phyloP scores from a whole-genome alignment of 352 stramenopile species.

The Phytopythium vexans region DNA sequence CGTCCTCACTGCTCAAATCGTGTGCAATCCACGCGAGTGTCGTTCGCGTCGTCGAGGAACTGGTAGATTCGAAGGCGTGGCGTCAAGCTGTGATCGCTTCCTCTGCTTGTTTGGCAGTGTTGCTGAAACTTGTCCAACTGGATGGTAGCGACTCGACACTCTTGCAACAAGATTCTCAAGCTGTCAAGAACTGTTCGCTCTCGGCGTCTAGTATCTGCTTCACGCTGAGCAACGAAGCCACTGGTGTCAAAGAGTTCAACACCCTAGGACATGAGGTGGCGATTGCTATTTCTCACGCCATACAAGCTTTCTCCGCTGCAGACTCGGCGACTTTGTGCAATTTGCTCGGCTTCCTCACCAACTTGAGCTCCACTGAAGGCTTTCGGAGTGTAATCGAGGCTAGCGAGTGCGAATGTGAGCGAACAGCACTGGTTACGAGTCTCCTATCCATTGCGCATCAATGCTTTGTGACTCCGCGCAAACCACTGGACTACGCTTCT shows the following conservation, averaged over 20 bases:
- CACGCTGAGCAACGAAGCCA: slow-evolving; percentile 40
- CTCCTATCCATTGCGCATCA: slow-evolving; percentile 8
- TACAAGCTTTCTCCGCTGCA: slow-evolving; percentile 8
- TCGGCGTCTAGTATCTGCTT: slow-evolving; percentile 48
- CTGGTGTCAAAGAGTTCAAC: slow-evolving; percentile 22
- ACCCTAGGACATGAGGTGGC: background rate
- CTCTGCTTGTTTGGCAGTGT: slow-evolving; percentile 8
- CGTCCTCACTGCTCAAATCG: background rate
- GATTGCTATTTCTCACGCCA: background rate
- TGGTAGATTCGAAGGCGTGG: slow-evolving; percentile 59
- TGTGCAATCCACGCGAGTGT: slow-evolving; percentile 28
- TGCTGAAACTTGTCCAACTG: slow-evolving; percentile 20
- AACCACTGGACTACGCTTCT: slow-evolving; percentile 1
- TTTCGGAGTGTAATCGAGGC: slow-evolving; percentile 24
- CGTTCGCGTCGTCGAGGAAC: slow-evolving; percentile 39
- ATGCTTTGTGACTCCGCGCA: background rate
- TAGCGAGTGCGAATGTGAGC: slow-evolving; percentile 7
- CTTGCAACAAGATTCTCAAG: background rate
- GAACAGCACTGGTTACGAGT: background rate
- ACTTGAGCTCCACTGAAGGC: slow-evolving; percentile 40
- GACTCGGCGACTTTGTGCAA: slow-evolving; percentile 18
- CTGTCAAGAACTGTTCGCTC: slow-evolving; percentile 7
- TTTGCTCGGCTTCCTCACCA: slow-evolving; percentile 51
- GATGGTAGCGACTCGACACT: background rate
- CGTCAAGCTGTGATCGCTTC: slow-evolving; percentile 28